Conservation (phyloP, 1,284 basidiomycete genomes). For the Dichomitus squalens region DNA sequence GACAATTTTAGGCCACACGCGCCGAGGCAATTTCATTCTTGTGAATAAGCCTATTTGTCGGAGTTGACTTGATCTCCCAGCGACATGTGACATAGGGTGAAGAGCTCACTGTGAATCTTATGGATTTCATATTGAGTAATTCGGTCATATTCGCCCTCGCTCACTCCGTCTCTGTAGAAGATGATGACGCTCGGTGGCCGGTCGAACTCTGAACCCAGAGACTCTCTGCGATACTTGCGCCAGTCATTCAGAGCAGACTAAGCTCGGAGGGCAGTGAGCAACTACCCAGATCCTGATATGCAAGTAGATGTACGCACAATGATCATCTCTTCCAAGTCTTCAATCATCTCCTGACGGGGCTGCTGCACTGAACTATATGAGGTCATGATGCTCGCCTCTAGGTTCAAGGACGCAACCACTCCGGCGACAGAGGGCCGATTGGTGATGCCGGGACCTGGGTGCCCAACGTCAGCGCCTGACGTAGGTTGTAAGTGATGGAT, state of each 20-base stretch:
- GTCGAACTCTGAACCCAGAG: neutral
- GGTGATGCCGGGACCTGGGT: conserved; percentile 45
- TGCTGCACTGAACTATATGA: conserved; percentile 47
- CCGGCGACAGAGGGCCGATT: conserved; percentile 52
- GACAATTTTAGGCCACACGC: conserved; percentile 29
- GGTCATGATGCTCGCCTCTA: conserved; percentile 38
- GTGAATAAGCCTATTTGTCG: conserved; percentile 5
- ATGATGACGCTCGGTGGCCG: conserved; percentile 40
- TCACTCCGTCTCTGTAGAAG: conserved; percentile 67
- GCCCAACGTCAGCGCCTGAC: conserved; percentile 55
- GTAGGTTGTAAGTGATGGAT: neutral
- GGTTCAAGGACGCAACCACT: conserved; percentile 53
- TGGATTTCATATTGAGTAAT: conserved; percentile 48
- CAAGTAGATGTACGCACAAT: conserved; percentile 23
- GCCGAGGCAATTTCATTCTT: conserved; percentile 5
- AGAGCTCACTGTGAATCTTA: conserved; percentile 43
- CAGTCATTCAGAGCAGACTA: conserved; percentile 31
- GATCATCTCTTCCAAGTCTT: conserved; percentile 44
- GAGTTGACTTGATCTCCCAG: neutral
- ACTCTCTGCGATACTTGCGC: conserved; percentile 15
- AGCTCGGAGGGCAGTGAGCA: neutral
- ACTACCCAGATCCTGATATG: too few relatives aligned
- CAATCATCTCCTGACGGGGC: conserved; percentile 54
- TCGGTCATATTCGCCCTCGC: conserved; percentile 58
- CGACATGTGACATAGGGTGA: neutral